Conservation (phyloP, 345 rosid species). For the Ricinus communis region DNA sequence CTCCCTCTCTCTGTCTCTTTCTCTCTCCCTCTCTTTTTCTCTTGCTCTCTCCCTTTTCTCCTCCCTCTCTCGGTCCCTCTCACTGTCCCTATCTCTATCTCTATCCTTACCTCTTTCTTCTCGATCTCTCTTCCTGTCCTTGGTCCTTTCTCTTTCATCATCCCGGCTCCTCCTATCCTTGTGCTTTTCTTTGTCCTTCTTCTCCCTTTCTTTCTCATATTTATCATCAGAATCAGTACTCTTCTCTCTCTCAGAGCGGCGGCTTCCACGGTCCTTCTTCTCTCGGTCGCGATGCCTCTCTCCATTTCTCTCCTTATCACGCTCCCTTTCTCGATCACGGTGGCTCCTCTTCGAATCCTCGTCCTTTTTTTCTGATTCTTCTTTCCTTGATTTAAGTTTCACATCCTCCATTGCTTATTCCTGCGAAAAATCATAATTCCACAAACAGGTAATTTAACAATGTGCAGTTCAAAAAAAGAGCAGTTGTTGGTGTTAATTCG, state of each 20-base stretch:
- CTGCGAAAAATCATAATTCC: neutral
- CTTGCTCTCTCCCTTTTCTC: neutral
- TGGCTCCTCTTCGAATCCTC: constrained; percentile 55
- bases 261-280: constrained; percentile 40
- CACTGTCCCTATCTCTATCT: constrained; percentile 32
- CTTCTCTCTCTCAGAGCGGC: constrained; percentile 51
- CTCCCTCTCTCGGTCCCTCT: constrained; percentile 4
- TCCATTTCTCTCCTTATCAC: constrained; percentile 49
- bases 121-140: constrained; percentile 18
- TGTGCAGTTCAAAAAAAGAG: too few species aligned
- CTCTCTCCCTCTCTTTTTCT: constrained; percentile 13
- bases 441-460: too few species aligned
- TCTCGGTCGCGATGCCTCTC: constrained; percentile 54
- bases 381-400: constrained; percentile 47
- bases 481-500: too few species aligned
- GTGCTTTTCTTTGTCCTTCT: constrained; percentile 21
- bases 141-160: constrained; percentile 1
- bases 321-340: constrained; percentile 47
- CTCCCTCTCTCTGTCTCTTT: constrained; percentile 12
- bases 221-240: constrained; percentile 50
- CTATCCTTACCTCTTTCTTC: constrained; percentile 11
- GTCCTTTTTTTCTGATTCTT: constrained; percentile 37
- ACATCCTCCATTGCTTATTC: constrained; percentile 37
- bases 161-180: constrained; percentile 24
- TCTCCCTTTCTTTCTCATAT: constrained; percentile 31